These are phyloP conservation scores for Clavispora phyllophila DNA, from an alignment of 805 yeast species.

Conservation along the genomic window DNA sequence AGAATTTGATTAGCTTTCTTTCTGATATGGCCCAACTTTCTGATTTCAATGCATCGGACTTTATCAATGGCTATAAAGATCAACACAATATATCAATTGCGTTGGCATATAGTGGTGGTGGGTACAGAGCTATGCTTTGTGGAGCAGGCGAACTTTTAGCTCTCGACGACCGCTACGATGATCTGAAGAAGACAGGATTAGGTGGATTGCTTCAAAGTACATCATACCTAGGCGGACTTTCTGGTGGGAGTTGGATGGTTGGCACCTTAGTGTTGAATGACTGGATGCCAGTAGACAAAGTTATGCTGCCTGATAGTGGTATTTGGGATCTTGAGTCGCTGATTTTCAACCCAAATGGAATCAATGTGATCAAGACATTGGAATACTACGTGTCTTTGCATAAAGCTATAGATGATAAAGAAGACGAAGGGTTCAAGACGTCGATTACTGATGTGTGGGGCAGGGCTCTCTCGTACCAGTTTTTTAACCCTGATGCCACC, in stretches of 20 bases:
- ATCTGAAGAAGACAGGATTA: conserved; percentile 5
- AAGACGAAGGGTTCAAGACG: conserved; percentile 9
- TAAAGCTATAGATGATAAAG: conserved; percentile 9
- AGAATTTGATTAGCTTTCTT: conserved; percentile 24
- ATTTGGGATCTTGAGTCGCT: conserved; percentile 69
- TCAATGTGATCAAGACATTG: conserved; percentile 47
- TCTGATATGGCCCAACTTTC: conserved; percentile 24
- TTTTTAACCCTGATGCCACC: conserved; percentile 9
- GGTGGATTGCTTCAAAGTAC: conserved; percentile 15
- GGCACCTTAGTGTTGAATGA: conserved; percentile 30
- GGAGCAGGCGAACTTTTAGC: conserved; percentile 14
- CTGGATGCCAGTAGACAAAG: conserved; percentile 30
- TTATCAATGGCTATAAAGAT: conserved; percentile 18
- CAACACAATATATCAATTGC: conserved; percentile 24
- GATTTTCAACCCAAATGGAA: conserved; percentile 60
- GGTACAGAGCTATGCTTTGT: conserved; percentile 33
- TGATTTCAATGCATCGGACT: conserved; percentile 28
- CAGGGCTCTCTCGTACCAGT: conserved; percentile 14
- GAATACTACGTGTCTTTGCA: conserved; percentile 9
- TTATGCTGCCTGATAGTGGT: conserved; percentile 18
- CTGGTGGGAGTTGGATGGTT: conserved; percentile 16
- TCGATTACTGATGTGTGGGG: conserved; percentile 18
- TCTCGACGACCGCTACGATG: conserved; percentile 6
- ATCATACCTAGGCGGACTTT: conserved; percentile 12
- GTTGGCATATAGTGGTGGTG: conserved; percentile 34